Base-by-base conservation (phyloP, 805 yeast species). In the Monosporozyma aerobia region DNA sequence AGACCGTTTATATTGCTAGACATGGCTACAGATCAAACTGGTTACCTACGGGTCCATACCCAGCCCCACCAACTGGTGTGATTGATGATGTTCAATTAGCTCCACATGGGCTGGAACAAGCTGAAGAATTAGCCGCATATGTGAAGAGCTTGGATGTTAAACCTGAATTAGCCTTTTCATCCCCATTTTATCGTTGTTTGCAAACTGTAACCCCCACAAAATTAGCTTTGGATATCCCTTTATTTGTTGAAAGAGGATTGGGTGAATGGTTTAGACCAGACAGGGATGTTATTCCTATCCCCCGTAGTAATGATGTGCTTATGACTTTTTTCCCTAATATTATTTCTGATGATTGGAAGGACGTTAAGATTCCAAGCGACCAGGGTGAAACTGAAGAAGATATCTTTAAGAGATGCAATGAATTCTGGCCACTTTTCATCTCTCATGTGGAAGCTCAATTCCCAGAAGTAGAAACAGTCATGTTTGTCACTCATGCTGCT, bases 1-100 rank as follows among this genome's bases (percentile, higher is more conserved):
- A 78, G 57, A 78, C 82, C 2, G 81, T 86, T 10, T 85, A 83
- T 60, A 81, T 86, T 43, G 87, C 85, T 23, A 81, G 95, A 69
- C 99, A 92, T 68, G 99, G 98, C 0, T 90, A 80, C 70, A 74
- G 99, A 56, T 83, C 96, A 48, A 94, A 92, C 65, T 89, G 97
- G 97, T 73, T 81, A 32, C 75, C 79, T 2, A 69, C 71, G 1
- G 78, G 76, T 13, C 95, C 95, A 25, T 86, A 84, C 57, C 85
- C 87, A 0, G 80, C 84, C 2, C 80, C 83, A 44, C 96, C 96
- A 3, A 90, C 97, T 0, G 96, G 96, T 0, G 83, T 92, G 16
- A 92, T 86, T 54, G 84, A 90, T 54, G 99, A 92, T 61, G 95
- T 95, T 3, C 83, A 89, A 2, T 73, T 94, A 56, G 95, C 97